Evolutionary conservation across 2,329 filamentous ascomycete genomes (phyloP), one percentile per base, ranked within the genome.

Genomic region (Zymoseptoria tritici): DNA sequence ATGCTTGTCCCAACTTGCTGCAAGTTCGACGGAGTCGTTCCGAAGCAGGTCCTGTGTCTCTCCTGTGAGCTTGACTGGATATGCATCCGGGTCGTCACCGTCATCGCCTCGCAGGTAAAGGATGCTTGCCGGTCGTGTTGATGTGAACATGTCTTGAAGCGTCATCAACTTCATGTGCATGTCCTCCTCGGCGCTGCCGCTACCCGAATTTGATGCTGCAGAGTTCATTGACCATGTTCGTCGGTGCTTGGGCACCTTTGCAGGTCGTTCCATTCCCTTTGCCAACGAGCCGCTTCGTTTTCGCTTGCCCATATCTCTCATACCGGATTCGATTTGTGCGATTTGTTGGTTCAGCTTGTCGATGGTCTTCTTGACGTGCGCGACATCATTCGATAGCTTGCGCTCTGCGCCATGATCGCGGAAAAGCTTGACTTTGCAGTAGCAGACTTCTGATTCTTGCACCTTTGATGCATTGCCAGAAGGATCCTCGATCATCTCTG

Each of bases 321-420:
- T 80, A 20, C 83, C 83, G 58, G 83, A 79, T 68, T 86, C 84
- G 21, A 81, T 80, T 70, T 97, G 91, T 0, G 88, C 81, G 61
- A 97, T 94, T 70, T 97, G 93, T 71, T 96, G 91, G 74, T 95
- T 95, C 53, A 97, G 78, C 76, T 97, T 97, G 71, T 97, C 93
- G 67, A 97, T 97, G 0, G 89, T 90, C 77, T 97, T 97, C 75
- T 95, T 96, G 64, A 97, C 90, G 69, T 97, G 93, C 0, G 90
- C 89, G 8, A 97, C 84, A 67, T 97, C 93, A 71, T 97, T 97
- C 16, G 92, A 92, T 1, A 97, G 81, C 73, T 97, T 97, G 55
- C 93, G 85, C 74, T 97, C 93, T 0, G 94, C 94, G 22, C 93
- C 93, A 69, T 97, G 94, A 71, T 97, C 93, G 63, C 93, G 85